These are phyloP conservation scores for Huntiella moniliformis DNA, from an alignment of 2,329 filamentous ascomycete species.

Conservation along the genomic window DNA sequence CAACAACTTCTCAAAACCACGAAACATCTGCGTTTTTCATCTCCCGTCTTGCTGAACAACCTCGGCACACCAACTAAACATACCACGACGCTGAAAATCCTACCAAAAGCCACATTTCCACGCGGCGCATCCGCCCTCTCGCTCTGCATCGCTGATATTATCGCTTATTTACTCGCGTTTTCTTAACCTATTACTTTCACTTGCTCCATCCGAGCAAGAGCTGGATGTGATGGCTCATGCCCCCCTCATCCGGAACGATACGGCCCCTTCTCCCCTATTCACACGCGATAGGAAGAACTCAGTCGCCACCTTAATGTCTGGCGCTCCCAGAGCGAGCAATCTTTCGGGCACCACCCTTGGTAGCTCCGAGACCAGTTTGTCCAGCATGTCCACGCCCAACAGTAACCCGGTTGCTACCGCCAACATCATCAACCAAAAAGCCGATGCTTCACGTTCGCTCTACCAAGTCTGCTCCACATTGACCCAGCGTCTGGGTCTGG, in stretches of 20 bases:
- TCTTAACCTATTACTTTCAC: constrained; percentile 3
- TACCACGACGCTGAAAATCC: neutral
- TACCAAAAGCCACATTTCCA: constrained; percentile 10
- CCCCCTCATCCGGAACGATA: constrained; percentile 39
- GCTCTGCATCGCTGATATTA: neutral
- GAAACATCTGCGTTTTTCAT: neutral
- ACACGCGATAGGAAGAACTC: constrained; percentile 28
- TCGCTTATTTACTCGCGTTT: neutral
- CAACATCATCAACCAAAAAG: constrained; percentile 95
- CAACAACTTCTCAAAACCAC: neutral
- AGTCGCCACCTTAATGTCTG: constrained; percentile 29
- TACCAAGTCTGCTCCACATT: constrained; percentile 89
- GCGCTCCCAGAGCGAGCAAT: constrained; percentile 38
- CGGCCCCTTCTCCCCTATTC: constrained; percentile 36
- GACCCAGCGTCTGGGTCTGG: constrained; percentile 60
- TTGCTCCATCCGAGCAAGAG: constrained; percentile 10
- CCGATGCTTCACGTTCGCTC: constrained; percentile 75
- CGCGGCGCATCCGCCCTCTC: constrained; percentile 5
- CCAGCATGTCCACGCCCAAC: constrained; percentile 24
- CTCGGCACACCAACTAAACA: neutral
- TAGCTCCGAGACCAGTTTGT: constrained; percentile 33
- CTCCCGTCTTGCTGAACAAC: constrained; percentile 2
- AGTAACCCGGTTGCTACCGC: constrained; percentile 57
- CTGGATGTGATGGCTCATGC: constrained; percentile 34
- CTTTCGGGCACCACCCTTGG: constrained; percentile 41